Base-by-base conservation (phyloP, 768 basidiomycete genomes). In the Termitomyces heimii region DNA sequence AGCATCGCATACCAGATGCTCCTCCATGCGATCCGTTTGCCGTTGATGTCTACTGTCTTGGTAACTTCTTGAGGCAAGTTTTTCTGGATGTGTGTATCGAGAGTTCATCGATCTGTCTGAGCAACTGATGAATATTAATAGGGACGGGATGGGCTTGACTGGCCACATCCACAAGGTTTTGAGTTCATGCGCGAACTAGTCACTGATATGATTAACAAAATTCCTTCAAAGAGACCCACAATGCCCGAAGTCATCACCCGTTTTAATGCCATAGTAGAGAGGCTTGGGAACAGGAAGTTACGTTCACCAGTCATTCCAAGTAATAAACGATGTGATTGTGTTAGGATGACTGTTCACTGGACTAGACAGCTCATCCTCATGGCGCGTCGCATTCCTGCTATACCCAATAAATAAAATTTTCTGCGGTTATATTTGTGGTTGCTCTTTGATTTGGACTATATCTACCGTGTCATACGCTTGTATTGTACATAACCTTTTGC, bases 31-130 rank as follows among this genome's bases (percentile, higher is more conserved):
- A 75, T 51, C 68, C 74, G 0, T 77, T 75, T 40, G 59, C 70
- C 0, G 69, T 65, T 0, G 76, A 76, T 34, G 60, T 75, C 16
- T 76, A 73, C 54, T 71, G 67, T 35, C 47, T 75, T 2, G 74
- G 75, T 0, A 75, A 76, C 31, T 20, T 68, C 1, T 65, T 77
- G 28, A 53, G 64, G 18, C 18, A 44, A 20, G 5, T 55, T 14
- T 66, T 65, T 35, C 49, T 62, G 16, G 57, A 63, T 52, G 65
- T 66, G 14, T 18, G 58, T 20, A 22, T 18, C 8, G 4, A 12
- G 26, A 28, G 16, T 28, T 29, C 26, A 1, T 46, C 26, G 9
- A 28, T 28, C 7, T 8, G 4, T 28, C 18, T 28, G 14, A 24
- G 13, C 5, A 9, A 18, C 18, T 46, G 45, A 46, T 28, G 5